A percentile compares a stretch with the other conserved stretches of the same genome.
Evolutionary conservation across 306 rosid species (phyloP).

Genomic region (Ammopiptanthus mongolicus): DNA sequence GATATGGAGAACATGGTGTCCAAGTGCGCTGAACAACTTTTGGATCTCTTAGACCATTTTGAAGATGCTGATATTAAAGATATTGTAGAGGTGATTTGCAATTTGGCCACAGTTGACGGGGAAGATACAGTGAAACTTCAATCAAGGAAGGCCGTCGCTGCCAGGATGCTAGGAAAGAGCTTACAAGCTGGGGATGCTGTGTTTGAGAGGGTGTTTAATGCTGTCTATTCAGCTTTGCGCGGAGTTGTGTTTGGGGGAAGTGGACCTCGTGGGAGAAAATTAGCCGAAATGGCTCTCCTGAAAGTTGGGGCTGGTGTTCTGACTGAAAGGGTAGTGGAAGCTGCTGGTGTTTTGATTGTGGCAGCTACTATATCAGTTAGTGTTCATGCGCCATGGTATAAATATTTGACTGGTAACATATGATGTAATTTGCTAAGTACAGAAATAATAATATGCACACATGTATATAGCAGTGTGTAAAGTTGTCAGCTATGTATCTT

Average conservation of each 20-base stretch:
- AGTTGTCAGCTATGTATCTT: constrained; percentile 23
- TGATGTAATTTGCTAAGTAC: constrained; percentile 20
- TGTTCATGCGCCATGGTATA: constrained; percentile 88
- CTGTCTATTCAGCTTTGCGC: constrained; percentile 62
- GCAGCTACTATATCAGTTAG: constrained; percentile 65
- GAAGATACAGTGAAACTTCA: constrained; percentile 39
- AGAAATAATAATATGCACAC: constrained; percentile 15
- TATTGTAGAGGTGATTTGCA: constrained; percentile 60
- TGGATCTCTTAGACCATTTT: constrained; percentile 42
- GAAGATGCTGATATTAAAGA: constrained; percentile 66
- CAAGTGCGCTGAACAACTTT: constrained; percentile 44
- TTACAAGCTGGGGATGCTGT: constrained; percentile 85
- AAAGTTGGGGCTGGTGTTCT: constrained; percentile 68
- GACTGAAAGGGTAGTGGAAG: constrained; percentile 55
- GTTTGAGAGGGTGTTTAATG: constrained; percentile 67
- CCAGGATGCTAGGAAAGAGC: constrained; percentile 74
- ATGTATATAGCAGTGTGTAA: constrained; percentile 41
- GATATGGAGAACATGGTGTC: constrained; percentile 51
- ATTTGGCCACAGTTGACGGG: constrained; percentile 24
- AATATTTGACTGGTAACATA: constrained; percentile 36
- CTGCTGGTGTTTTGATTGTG: constrained; percentile 69
- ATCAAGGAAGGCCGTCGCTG: constrained; percentile 52
- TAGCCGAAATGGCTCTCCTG: constrained; percentile 65
- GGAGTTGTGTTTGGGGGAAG: constrained; percentile 77
- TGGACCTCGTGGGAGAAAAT: constrained; percentile 55